phyloP scores from a whole-genome alignment of 768 basidiomycete species.

The Termitomyces sp. region DNA sequence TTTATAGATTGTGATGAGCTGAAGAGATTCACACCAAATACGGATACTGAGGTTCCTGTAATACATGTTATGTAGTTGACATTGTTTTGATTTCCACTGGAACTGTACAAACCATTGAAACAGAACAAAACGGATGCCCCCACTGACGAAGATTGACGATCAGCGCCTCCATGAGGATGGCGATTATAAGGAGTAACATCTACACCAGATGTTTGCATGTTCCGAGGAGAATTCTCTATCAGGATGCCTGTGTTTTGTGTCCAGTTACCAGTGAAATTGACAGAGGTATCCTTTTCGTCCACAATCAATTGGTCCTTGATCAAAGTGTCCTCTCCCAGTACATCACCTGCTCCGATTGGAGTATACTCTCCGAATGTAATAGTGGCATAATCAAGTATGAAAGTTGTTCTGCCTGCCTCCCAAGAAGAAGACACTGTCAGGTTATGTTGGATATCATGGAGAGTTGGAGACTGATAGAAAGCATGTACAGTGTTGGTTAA shows the following conservation, averaged over 20 bases:
- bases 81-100: neutral
- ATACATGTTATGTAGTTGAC: neutral
- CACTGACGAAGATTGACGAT: neutral
- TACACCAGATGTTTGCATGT: neutral
- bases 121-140: neutral
- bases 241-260: neutral
- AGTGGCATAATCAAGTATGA: neutral
- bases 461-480: neutral
- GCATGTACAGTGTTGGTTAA: neutral
- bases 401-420: neutral
- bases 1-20: neutral
- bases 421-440: neutral
- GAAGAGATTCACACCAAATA: neutral
- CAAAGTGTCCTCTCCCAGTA: neutral
- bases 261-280: neutral
- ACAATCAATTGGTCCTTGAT: neutral
- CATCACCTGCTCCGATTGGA: neutral
- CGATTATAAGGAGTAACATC: neutral
- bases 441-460: neutral
- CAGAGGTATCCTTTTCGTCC: neutral
- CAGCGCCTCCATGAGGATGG: neutral
- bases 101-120: neutral
- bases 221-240: neutral
- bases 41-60: neutral
- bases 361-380: neutral